These are phyloP conservation scores for Aquilaria malaccensis DNA, from an alignment of 345 rosid genomes.

Conservation along the genomic window DNA sequence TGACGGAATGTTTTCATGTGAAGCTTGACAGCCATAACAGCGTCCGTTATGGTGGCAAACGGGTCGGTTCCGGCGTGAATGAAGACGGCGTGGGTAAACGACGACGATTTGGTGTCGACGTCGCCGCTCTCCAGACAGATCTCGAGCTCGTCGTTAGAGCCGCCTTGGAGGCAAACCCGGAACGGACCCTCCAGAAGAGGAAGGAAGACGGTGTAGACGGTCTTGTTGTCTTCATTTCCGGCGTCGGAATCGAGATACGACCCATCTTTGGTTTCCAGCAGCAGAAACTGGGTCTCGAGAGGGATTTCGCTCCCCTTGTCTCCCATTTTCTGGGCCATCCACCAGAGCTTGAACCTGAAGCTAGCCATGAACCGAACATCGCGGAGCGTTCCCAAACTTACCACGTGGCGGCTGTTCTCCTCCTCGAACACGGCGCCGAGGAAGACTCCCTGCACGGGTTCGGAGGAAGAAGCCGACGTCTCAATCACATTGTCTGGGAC, in stretches of 20 bases:
- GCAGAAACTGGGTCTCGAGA: constrained; percentile 74
- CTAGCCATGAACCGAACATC: constrained; percentile 87
- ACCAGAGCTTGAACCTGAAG: constrained; percentile 92
- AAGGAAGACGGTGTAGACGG: constrained; percentile 75
- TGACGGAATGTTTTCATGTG: constrained; percentile 79
- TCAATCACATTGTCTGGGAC: constrained; percentile 70
- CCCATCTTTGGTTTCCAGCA: constrained; percentile 66
- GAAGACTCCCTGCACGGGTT: constrained; percentile 72
- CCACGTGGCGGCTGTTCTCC: constrained; percentile 57
- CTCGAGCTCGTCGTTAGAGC: constrained; percentile 59
- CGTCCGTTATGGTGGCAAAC: constrained; percentile 62
- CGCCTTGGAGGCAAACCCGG: constrained; percentile 77
- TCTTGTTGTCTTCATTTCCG: constrained; percentile 49
- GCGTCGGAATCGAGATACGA: constrained; percentile 48
- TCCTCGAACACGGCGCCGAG: constrained; percentile 61
- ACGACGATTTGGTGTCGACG: constrained; percentile 45
- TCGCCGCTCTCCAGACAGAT: constrained; percentile 96
- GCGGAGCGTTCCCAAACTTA: constrained; percentile 54
- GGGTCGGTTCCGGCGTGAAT: constrained; percentile 83
- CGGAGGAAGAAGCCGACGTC: constrained; percentile 54
- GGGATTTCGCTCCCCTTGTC: constrained; percentile 69
- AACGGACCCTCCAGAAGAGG: constrained; percentile 82
- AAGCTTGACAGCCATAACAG: constrained; percentile 51
- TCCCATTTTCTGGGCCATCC: constrained; percentile 99
- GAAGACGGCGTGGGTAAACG: constrained; percentile 59